Evolutionary conservation across 1,284 basidiomycete species (phyloP), one percentile per base, ranked within the genome.

Genomic region (Cutaneotrichosporon sp.): DNA sequence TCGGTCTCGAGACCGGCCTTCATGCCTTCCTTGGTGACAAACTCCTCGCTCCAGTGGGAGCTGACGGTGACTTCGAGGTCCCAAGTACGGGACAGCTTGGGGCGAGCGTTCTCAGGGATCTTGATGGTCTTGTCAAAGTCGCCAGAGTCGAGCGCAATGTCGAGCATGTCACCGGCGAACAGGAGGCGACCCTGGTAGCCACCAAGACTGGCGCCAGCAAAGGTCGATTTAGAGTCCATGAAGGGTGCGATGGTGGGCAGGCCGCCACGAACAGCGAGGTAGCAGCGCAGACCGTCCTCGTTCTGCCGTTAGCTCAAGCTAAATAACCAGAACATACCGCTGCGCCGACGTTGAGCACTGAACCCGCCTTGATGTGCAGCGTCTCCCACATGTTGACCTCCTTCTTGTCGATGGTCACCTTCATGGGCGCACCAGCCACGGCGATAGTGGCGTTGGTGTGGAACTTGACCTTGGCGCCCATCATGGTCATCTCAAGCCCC

Each of bases 191-290:
- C 72, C 51, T 74, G 72, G 36, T 70, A 65, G 1, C 63, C 73
- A 7, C 72, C 71, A 8, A 73, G 52, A 2, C 51, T 57, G 4
- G 65, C 62, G 4, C 60, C 62, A 1, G 65, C 46, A 15, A 68
- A 69, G 0, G 73, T 75, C 41, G 59, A 62, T 54, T 68, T 68
- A 4, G 83, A 84, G 14, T 80, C 81, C 3, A 86, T 73, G 61
- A 84, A 86, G 18, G 59, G 17, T 9, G 73, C 64, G 12, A 86
- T 74, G 26, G 77, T 76, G 1, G 83, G 83, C 54, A 86, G 80
- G 0, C 84, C 85, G 2, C 83, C 84, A 22, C 75, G 70, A 17
- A 86, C 67, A 2, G 80, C 79, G 13, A 87, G 59, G 60, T 86
- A 86, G 5, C 72, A 72, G 47, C 84, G 76, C 54, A 83, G 78